Evolutionary conservation across 805 yeast species (phyloP), one percentile per base, ranked within the genome.

Genomic region (Osmozyma mogii): DNA sequence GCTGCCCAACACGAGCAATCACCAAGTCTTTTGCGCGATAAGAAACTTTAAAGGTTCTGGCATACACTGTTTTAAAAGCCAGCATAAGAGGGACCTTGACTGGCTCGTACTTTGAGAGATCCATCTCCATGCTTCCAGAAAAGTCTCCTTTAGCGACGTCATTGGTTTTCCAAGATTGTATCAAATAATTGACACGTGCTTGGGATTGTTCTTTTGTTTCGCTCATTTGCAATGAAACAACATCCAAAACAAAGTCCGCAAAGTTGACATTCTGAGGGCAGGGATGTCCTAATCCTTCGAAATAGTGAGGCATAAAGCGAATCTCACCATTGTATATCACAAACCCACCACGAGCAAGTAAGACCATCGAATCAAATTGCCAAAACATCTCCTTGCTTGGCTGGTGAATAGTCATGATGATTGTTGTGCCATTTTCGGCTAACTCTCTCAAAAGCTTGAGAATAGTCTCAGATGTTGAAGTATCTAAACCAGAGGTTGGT

Each of bases 401-500:
- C 45, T 84, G 95, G 52, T 84, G 95, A 29, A 85, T 82, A 0
- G 95, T 84, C 31, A 78, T 51, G 40, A 72, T 57, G 15, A 84
- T 69, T 6, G 85, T 67, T 0, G 94, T 82, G 9, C 77, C 73
- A 5, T 78, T 74, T 17, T 65, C 69, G 2, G 85, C 72, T 21
- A 85, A 52, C 3, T 63, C 61, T 29, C 72, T 61, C 34, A 84
- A 58, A 22, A 84, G 70, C 17, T 65, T 59, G 23, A 85, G 50
- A 20, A 84, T 79, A 3, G 83, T 70, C 1, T 72, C 65, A 0
- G 94, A 81, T 0, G 92, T 83, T 34, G 82, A 73, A 9, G 88
- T 73, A 47, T 85, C 95, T 15, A 85, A 62, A 0, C 95, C 95
- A 4, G 94, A 82, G 0, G 95, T 85, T 2, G 95, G 95, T 47